Base-by-base conservation (phyloP, 805 yeast genomes). In the Candida silvicultrix region DNA sequence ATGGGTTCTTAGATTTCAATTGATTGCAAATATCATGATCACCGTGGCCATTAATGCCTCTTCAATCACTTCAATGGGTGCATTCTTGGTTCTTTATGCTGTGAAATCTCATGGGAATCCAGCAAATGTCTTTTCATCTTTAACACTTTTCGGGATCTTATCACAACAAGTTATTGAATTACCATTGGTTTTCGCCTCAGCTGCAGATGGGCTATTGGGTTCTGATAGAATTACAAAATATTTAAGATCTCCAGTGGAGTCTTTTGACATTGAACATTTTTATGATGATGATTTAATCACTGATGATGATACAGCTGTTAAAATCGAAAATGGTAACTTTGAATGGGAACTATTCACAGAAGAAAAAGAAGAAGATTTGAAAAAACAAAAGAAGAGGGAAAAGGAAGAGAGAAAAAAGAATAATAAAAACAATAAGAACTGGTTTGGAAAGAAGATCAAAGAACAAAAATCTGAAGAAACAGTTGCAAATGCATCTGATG, bases 81-180 rank as follows among this genome's bases (percentile, higher is more conserved):
- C 75, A 1, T 72, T 74, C 48, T 52, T 72, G 38, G 61, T 68
- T 1, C 60, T 70, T 46, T 67, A 62, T 46, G 69, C 67, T 23
- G 50, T 63, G 18, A 45, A 62, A 20, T 58, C 69, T 36, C 51
- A 57, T 51, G 69, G 68, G 45, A 78, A 86, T 4, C 86, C 85
- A 7, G 43, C 71, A 77, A 69, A 74, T 29, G 70, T 85, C 28
- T 85, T 85, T 58, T 70, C 90, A 1, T 84, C 92, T 2, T 66
- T 85, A 36, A 73, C 89, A 0, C 68, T 83, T 45, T 84, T 84
- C 65, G 77, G 75, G 54, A 70, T 77, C n/a, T 70, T 85, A 51
- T 65, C 83, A 15, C 67, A 71, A 37, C 83, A 78, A 55, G 74
- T 83, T 53, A 70, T 83, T 23, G 69, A 81, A 69, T 62, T 83